Base-by-base conservation (phyloP, 2,329 filamentous ascomycete species). In the Akanthomyces uredinophilus region DNA sequence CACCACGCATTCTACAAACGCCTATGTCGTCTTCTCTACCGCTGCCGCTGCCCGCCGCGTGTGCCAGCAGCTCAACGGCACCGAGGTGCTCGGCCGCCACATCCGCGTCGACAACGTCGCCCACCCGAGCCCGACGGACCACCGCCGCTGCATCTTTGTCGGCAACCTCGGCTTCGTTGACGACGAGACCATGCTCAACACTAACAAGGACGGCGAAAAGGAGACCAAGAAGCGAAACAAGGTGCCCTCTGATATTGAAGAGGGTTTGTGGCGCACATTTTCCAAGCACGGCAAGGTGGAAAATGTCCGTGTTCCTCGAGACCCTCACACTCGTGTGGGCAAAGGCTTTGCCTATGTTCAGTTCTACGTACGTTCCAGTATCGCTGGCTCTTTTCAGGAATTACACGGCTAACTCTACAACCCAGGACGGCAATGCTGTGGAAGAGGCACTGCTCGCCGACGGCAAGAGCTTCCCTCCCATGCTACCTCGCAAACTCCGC, bases 291-390 rank as follows among this genome's bases (percentile, higher is more conserved):
- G 94, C 67, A 90, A 84, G 66, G 90, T 99, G 14, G 94, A 99
- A 76, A 96, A 88, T 71, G 96, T 99, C 41, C 90, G 95, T 39
- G 92, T 99, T 22, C 85, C 97, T 56, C 87, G 95, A 61, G 95
- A 99, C 71, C 82, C 90, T 65, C 89, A 90, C 67, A 99, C 96
- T 8, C 86, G 96, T 55, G 91, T 99, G 35, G 92, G 95, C 70
- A 99, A 99, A 74, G 95, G 95, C 5, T 92, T 99, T 71, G 96
- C 96, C 65, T 99, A 99, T 70, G 94, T 99, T 18, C 95, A 99
- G 72, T 99, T 99, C 76, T 86, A 88, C 70, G 86, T 87, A 69
- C 78, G 79, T 74, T 18, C 20, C 52, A 37, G 27, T 60, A 54
- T 41, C 54, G 51, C 51, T 44, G 55, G 44, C 20, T 27, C 7